These are phyloP conservation scores for Trichoderma gamsii DNA, from an alignment of 495 filamentous ascomycete species.

Conservation along the genomic window DNA sequence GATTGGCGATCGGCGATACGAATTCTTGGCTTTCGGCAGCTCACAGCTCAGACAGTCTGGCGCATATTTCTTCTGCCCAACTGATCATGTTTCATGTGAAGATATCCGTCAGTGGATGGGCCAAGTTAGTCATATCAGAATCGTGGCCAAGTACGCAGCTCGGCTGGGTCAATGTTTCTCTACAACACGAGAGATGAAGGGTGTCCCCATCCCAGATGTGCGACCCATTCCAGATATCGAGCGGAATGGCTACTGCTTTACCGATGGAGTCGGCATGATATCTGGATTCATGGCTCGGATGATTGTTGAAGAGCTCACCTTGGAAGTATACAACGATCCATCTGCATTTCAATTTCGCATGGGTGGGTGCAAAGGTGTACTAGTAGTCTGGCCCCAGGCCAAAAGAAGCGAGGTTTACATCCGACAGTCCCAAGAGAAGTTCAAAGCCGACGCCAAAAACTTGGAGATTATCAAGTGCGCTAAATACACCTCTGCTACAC, in stretches of 20 bases:
- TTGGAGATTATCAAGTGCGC: conserved; percentile 84
- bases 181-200: conserved; percentile 66
- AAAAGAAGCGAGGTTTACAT: conserved; percentile 61
- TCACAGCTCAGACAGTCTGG: conserved; percentile 91
- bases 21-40: conserved; percentile 93
- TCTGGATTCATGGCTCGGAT: conserved; percentile 68
- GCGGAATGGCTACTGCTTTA: conserved; percentile 63
- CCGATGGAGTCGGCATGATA: conserved; percentile 92
- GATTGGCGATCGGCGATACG: conserved; percentile 73
- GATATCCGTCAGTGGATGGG: conserved; percentile 92
- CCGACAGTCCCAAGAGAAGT: conserved; percentile 82
- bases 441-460: conserved; percentile 59
- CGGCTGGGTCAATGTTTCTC: conserved; percentile 93
- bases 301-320: conserved; percentile 56
- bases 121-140: conserved; percentile 65
- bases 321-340: conserved; percentile 48
- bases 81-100: conserved; percentile 53
- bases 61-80: conserved; percentile 77
- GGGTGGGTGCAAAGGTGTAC: conserved; percentile 85
- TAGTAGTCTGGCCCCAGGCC: conserved; percentile 62
- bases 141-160: conserved; percentile 79
- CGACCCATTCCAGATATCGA: conserved; percentile 57
- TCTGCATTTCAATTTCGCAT: conserved; percentile 89
- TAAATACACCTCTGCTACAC: conserved; percentile 60
- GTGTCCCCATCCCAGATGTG: conserved; percentile 36